Evolutionary conservation across 768 basidiomycete species (phyloP), one percentile per base, ranked within the genome.

Genomic region (Kwoniella dendrophila): DNA sequence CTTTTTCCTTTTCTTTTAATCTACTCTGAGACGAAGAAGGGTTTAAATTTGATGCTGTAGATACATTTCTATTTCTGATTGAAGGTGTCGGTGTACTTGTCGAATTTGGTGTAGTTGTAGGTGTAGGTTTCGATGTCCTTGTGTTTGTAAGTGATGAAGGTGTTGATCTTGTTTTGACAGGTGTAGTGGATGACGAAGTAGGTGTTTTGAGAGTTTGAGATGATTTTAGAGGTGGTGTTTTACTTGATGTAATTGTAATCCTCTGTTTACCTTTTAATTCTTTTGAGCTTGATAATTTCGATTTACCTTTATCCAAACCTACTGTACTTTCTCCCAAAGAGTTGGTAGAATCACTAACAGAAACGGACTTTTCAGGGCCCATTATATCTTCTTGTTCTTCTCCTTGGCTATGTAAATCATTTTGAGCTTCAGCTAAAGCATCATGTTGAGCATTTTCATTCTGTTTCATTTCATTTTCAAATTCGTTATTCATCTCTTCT

Each of bases 401-500:
- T 27, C 18, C 55, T 43, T 34, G 51, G 24, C n/a, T n/a, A n/a
- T n/a, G n/a, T n/a, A n/a, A n/a, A n/a, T 48, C 38, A 5, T 33
- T 20, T 12, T 43, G 22, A 8, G 43, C 57, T 24, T 43, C 12
- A 5, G 41, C 7, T 20, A 43, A 20, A 8, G 7, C 41, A 43
- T 43, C 18, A 6, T 14, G 18, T 20, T 20, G 7, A 6, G 18
- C 7, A 43, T 43, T 20, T 43, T 59, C 51, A 24, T 43, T 50
- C 20, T 53, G 50, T 10, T 36, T 41, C 20, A 51, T 44, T 55
- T 78, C 77, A 57, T 71, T 60, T 57, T 78, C 77, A 53, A 77
- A 76, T n/a, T 69, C 91, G 71, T 90, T 90, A 80, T 98, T 97
- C 90, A 99, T 90, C 80, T 87, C 87, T 79, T 93, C 92, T 8